These are phyloP conservation scores for Galeopsis tetrahit DNA, from an alignment of 257 asterid species.

Conservation along the genomic window DNA sequence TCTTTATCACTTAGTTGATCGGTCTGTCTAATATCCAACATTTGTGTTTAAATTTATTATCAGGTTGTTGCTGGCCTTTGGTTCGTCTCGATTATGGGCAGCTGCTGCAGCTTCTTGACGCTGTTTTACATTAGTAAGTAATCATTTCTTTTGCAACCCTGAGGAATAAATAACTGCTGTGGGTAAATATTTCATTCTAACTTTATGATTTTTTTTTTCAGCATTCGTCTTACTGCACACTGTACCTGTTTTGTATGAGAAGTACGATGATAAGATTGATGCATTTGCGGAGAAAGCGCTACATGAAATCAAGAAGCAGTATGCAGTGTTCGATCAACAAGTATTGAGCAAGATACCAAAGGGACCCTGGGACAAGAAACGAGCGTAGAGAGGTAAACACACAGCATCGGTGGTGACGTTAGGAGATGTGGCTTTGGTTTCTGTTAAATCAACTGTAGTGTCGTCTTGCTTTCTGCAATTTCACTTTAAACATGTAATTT, in stretches of 20 bases:
- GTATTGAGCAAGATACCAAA: constrained; percentile 76
- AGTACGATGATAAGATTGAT: constrained; percentile 80
- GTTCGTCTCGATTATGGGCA: constrained; percentile 79
- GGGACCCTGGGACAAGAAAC: constrained; percentile 69
- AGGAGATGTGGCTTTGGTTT: neutral
- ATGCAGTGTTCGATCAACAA: constrained; percentile 69
- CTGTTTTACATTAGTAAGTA: constrained; percentile 71
- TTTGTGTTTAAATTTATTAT: neutral
- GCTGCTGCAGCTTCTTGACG: constrained; percentile 86
- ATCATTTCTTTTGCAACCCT: neutral
- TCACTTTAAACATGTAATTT: constrained; percentile 3
- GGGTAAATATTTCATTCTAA: neutral
- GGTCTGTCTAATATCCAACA: neutral
- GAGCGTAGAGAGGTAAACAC: constrained; percentile 38
- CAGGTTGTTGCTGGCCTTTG: constrained; percentile 80
- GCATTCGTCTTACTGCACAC: constrained; percentile 79
- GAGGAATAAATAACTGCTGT: neutral
- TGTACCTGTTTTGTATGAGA: constrained; percentile 82
- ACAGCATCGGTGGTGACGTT: neutral
- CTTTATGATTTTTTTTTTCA: constrained; percentile 31
- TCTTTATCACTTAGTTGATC: neutral
- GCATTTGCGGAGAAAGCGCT: constrained; percentile 71
- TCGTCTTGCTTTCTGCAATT: constrained; percentile 1
- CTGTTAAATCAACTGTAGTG: neutral
- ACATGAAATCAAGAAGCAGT: constrained; percentile 70